phyloP scores from a whole-genome alignment of 805 yeast species.

The Scheffersomyces spartinae region DNA sequence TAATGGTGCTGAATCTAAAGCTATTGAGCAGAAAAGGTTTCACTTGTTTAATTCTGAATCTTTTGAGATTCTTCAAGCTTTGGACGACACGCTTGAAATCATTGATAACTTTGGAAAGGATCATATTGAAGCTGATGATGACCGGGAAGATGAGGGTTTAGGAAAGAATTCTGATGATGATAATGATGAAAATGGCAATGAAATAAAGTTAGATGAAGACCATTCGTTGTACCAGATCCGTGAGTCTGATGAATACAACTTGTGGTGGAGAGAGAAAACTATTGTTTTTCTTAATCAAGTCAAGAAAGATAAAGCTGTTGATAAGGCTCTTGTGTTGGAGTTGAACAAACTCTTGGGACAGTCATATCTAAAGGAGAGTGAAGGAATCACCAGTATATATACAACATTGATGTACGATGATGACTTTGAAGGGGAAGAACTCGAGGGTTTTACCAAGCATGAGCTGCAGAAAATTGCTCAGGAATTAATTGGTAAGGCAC shows the following conservation, averaged over 20 bases:
- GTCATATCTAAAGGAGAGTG: slow-evolving; percentile 53
- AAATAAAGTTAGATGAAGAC: slow-evolving; percentile 23
- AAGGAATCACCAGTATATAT: slow-evolving; percentile 42
- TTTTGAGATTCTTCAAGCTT: slow-evolving; percentile 41
- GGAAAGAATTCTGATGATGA: slow-evolving; percentile 20
- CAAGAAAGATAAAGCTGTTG: slow-evolving; percentile 6
- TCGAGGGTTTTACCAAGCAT: slow-evolving; percentile 22
- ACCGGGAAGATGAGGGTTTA: slow-evolving; percentile 49
- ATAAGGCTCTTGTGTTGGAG: too few species aligned
- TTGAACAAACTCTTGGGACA: slow-evolving; percentile 38
- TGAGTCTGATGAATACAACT: slow-evolving; percentile 32
- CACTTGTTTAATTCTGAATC: slow-evolving; percentile 28
- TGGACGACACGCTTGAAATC: slow-evolving; percentile 61
- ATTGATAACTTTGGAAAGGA: slow-evolving; percentile 54
- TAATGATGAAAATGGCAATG: slow-evolving; percentile 19
- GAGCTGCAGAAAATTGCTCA: slow-evolving; percentile 42
- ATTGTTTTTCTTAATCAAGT: slow-evolving; percentile 19
- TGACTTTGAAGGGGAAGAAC: slow-evolving; percentile 26
- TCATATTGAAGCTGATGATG: slow-evolving; percentile 37
- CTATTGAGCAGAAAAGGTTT: slow-evolving; percentile 10
- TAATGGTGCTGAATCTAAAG: slow-evolving; percentile 27
- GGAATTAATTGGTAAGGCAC: slow-evolving; percentile 38
- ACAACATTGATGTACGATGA: slow-evolving; percentile 50
- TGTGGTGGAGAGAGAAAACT: slow-evolving; percentile 45
- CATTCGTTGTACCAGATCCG: slow-evolving; percentile 47